Base-by-base conservation (phyloP, 805 yeast genomes). In the Candida maris region DNA sequence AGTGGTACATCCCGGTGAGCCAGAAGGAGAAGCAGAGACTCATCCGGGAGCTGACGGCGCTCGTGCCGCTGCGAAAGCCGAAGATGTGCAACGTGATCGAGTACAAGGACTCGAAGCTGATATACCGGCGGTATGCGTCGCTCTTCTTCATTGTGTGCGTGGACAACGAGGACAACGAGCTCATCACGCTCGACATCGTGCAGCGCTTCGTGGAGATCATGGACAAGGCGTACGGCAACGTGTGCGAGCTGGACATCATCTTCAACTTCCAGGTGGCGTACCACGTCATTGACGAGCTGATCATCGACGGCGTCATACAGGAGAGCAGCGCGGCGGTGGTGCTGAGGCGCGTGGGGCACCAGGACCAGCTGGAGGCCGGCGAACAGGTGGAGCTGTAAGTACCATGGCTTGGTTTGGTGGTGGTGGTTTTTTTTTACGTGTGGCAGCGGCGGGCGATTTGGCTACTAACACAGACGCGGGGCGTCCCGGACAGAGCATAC, bases 71-170 rank as follows among this genome's bases (percentile, higher is more conserved):
- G 9, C 73, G 99, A 44, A 75, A 94, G 42, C 83, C 95, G 20
- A 88, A 86, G 62, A 91, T 93, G 97, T 89, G 97, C 64, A 91
- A 88, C 59, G 88, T 89, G 37, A 65, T 89, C 31, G 97, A 89
- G 58, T 85, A 86, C 58, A 80, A 79, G 52, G 91, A 81, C 55
- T 71, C 79, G 39, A 93, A 91, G 60, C 77, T 94, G 12, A 85
- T 91, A 4, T 93, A 93, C 59, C 73, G 95, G 48, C 73, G 97
- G 46, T 93, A 93, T 56, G 98, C 98, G 1, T 85, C 96, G 31
- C 67, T 93, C 39, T 93, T 86, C 51, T 93, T 93, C 62, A 75
- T 93, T 32, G 83, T 86, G 25, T 96, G 96, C 0, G 77, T 89
- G 19, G 93, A 84, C 34, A 71, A 74, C 28, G 81, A 76, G 30